Conservation (phyloP, 176 grass and related monocot species). For the Musa acuminata region DNA sequence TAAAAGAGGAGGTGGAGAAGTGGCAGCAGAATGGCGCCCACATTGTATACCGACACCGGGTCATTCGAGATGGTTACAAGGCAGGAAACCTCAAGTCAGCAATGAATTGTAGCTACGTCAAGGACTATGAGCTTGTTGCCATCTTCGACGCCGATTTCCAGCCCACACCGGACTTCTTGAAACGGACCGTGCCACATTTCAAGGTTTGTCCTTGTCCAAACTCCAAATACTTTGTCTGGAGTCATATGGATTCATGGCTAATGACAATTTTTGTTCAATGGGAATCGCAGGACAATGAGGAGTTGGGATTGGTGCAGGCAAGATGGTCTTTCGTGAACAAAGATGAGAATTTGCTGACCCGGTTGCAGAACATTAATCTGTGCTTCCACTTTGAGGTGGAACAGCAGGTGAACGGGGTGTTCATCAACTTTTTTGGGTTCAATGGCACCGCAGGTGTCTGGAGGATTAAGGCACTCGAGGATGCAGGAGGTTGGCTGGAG, state of each 20-base stretch:
- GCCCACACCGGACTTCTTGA: conserved; percentile 37
- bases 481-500: conserved; percentile 45
- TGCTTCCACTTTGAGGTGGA: conserved; percentile 57
- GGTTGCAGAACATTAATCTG: conserved; percentile 41
- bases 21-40: conserved; percentile 33
- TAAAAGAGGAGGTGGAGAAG: conserved; percentile 45
- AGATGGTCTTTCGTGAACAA: conserved; percentile 49
- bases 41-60: conserved; percentile 39
- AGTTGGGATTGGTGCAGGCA: conserved; percentile 37
- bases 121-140: conserved; percentile 49
- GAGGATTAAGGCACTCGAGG: conserved; percentile 45
- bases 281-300: conserved; percentile 28
- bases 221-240: background rate
- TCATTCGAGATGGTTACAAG: conserved; percentile 43
- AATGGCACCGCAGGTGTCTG: conserved; percentile 46
- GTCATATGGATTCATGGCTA: background rate
- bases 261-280: background rate
- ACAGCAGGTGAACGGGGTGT: conserved; percentile 41
- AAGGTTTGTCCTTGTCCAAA: conserved; percentile 22
- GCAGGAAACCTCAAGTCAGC: conserved; percentile 49
- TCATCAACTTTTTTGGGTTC: conserved; percentile 48
- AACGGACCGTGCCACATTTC: conserved; percentile 41
- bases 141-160: conserved; percentile 53
- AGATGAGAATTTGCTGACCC: conserved; percentile 43
- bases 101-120: conserved; percentile 42